Conservation (phyloP, 441 rosid genomes). For the Cnidoscolus chayamansa region DNA sequence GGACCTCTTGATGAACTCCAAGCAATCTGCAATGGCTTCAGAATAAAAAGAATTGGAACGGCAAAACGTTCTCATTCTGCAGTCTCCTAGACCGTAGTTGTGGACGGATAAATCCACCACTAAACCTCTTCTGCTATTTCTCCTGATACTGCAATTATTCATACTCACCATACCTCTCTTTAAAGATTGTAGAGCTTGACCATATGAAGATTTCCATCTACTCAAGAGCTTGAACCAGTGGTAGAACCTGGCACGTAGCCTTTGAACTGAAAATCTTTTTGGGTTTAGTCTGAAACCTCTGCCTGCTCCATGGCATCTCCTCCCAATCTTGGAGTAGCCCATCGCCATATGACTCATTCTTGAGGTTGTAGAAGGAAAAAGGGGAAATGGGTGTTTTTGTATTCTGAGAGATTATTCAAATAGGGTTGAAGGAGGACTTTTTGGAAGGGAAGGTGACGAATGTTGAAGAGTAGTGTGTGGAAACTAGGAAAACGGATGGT, state of each 20-base stretch:
- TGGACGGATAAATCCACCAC: slow-evolving; percentile 10
- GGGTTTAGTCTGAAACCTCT: slow-evolving; percentile 44
- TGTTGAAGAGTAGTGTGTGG: not conserved
- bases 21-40: slow-evolving; percentile 68
- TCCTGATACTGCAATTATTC: not conserved
- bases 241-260: slow-evolving; percentile 32
- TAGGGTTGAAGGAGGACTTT: slow-evolving; percentile 13
- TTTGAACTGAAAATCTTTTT: slow-evolving; percentile 46
- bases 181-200: slow-evolving; percentile 30
- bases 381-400: too few species aligned
- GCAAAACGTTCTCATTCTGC: slow-evolving; percentile 30
- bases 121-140: slow-evolving; percentile 23
- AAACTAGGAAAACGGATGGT: slow-evolving; percentile 2
- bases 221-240: slow-evolving; percentile 36
- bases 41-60: slow-evolving; percentile 56
- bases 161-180: slow-evolving; percentile 24
- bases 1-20: slow-evolving; percentile 60
- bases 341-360: slow-evolving; percentile 15
- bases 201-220: slow-evolving; percentile 37
- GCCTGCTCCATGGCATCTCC: slow-evolving; percentile 18
- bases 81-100: not conserved
- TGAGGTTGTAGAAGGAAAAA: too few species aligned
- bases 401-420: not conserved
- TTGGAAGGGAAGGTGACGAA: not conserved
- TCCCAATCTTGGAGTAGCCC: slow-evolving; percentile 32